Evolutionary conservation across 257 asterid genomes (phyloP).

Genomic region (Solanum verrucosum): DNA sequence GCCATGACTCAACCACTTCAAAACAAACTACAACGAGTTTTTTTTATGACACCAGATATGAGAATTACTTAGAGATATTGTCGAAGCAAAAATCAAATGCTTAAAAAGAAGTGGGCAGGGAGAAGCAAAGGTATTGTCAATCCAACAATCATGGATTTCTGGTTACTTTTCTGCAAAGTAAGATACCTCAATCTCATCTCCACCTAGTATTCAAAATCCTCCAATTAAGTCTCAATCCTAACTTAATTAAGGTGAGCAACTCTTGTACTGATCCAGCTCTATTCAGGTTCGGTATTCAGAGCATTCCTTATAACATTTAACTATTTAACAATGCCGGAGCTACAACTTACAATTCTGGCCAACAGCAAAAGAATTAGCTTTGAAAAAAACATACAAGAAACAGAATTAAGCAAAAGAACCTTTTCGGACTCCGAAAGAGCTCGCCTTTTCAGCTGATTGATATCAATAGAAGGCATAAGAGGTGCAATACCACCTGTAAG

Average conservation of each 20-base stretch:
- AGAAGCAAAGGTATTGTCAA: neutral
- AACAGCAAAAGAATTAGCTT: neutral
- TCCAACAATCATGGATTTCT: neutral
- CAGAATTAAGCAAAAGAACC: constrained; percentile 23
- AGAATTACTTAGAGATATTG: neutral
- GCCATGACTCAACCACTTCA: neutral
- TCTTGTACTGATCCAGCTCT: neutral
- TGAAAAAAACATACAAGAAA: neutral
- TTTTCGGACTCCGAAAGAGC: constrained; percentile 71
- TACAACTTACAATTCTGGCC: neutral
- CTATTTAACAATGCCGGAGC: neutral
- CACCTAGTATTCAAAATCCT: neutral
- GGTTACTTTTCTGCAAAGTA: neutral
- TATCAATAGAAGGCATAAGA: constrained; percentile 76
- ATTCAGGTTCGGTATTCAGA: neutral
- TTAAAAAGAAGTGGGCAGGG: neutral
- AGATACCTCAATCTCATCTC: neutral
- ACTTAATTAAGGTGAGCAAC: neutral
- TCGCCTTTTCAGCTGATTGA: constrained; percentile 63
- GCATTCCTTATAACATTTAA: neutral
- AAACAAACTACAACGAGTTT: neutral
- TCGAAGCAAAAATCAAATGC: neutral
- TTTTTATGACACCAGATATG: neutral
- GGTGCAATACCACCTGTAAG: constrained; percentile 95
- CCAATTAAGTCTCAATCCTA: neutral